phyloP scores from a whole-genome alignment of 1,284 basidiomycete species.

The Rhodofomes roseus region DNA sequence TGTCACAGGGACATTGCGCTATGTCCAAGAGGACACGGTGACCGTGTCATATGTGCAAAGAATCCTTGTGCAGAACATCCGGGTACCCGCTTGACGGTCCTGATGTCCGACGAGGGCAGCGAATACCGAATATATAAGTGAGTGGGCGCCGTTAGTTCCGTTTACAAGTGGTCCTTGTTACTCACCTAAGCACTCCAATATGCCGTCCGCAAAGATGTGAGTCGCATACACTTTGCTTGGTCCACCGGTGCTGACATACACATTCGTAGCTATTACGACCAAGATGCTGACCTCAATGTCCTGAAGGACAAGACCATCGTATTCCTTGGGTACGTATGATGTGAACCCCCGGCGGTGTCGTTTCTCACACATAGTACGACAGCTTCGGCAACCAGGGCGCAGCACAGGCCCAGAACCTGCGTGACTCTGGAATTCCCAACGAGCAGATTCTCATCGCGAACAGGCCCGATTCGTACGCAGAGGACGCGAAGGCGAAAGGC shows the following conservation, averaged over 20 bases:
- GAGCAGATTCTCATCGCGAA: slow-evolving; percentile 59
- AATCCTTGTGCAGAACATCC: neutral
- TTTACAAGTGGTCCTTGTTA: neutral
- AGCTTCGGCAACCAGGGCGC: slow-evolving; percentile 68
- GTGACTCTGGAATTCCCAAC: slow-evolving; percentile 61
- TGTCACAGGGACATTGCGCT: slow-evolving; percentile 24
- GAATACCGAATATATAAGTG: neutral
- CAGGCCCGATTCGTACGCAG: slow-evolving; percentile 53
- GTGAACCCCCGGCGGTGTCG: neutral
- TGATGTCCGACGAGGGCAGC: neutral
- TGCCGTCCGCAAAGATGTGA: slow-evolving; percentile 46
- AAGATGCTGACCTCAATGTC: slow-evolving; percentile 49
- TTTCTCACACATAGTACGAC: neutral
- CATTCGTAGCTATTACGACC: slow-evolving; percentile 51
- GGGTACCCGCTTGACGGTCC: slow-evolving; percentile 6
- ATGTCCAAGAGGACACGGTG: slow-evolving; percentile 1
- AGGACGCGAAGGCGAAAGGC: slow-evolving; percentile 51
- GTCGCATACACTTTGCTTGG: slow-evolving; percentile 4
- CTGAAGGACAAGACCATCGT: slow-evolving; percentile 52
- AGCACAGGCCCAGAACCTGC: slow-evolving; percentile 62
- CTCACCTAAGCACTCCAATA: slow-evolving; percentile 14
- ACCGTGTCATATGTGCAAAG: slow-evolving; percentile 6
- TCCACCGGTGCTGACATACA: slow-evolving; percentile 6
- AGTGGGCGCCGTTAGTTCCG: neutral
- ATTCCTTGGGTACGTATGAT: slow-evolving; percentile 48